A percentile compares a stretch with the other conserved stretches of the same genome.
Conservation (phyloP, 2,329 filamentous ascomycete genomes). For the Aspergillus sp. region DNA sequence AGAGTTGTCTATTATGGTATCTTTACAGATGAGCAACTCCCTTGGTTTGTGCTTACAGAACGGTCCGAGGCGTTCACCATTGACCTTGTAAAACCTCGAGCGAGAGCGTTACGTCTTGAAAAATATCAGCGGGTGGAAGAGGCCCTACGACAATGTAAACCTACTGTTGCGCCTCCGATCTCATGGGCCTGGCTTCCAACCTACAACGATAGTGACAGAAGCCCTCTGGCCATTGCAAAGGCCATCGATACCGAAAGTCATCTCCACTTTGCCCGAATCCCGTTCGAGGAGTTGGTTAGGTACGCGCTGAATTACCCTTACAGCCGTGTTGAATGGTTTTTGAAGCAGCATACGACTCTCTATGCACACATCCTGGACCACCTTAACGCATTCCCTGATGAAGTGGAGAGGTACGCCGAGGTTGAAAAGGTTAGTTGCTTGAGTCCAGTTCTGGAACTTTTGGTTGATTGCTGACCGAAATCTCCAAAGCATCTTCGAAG, state of each 20-base stretch:
- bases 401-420: conserved; percentile 32
- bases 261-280: conserved; percentile 38
- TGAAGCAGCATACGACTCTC: conserved; percentile 38
- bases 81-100: conserved; percentile 28
- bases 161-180: conserved; percentile 19
- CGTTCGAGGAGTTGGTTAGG: conserved; percentile 42
- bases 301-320: conserved; percentile 38
- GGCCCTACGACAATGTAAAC: conserved; percentile 35
- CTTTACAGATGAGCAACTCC: conserved; percentile 35
- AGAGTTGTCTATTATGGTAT: conserved; percentile 39
- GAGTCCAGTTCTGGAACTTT: not conserved
- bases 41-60: conserved; percentile 33
- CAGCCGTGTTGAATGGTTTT: conserved; percentile 38
- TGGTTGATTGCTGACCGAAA: conserved; percentile 1
- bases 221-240: conserved; percentile 29
- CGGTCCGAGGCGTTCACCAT: conserved; percentile 37
- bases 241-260: conserved; percentile 41
- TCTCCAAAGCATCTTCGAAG: conserved; percentile 33
- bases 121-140: conserved; percentile 40
- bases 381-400: conserved; percentile 32
- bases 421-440: conserved; percentile 35
- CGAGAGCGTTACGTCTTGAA: conserved; percentile 32
- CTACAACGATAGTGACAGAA: conserved; percentile 18
- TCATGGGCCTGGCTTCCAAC: conserved; percentile 41
- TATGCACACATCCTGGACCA: conserved; percentile 34